phyloP scores from a whole-genome alignment of 257 asterid genomes.

The Solanum pinnatisectum region DNA sequence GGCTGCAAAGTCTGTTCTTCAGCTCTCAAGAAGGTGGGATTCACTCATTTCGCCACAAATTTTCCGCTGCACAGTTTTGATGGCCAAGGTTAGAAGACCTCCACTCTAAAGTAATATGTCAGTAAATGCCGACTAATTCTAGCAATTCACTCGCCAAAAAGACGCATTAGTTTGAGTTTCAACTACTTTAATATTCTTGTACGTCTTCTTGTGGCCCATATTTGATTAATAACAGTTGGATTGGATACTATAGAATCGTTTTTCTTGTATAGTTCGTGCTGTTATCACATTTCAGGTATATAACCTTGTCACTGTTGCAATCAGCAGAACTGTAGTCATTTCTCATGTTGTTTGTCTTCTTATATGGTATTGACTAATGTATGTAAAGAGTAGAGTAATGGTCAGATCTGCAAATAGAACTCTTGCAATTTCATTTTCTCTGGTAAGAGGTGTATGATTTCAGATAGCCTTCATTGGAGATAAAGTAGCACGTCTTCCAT shows the following conservation, averaged over 20 bases:
- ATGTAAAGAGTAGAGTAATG: not conserved
- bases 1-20: slow-evolving; percentile 78
- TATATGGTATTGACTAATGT: not conserved
- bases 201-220: not conserved
- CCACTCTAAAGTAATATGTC: not conserved
- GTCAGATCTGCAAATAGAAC: not conserved
- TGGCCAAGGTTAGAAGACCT: slow-evolving; percentile 52
- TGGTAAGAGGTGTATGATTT: not conserved
- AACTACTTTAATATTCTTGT: not conserved
- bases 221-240: not conserved
- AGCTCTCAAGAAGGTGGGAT: slow-evolving; percentile 93
- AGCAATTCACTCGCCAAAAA: not conserved
- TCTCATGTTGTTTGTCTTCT: not conserved
- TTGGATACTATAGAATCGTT: not conserved
- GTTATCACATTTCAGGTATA: not conserved
- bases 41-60: slow-evolving; percentile 65
- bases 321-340: not conserved
- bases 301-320: not conserved
- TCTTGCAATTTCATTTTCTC: not conserved
- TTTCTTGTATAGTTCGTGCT: not conserved
- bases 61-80: slow-evolving; percentile 52
- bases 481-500: not conserved
- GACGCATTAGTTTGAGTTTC: not conserved
- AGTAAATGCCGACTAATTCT: not conserved
- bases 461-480: not conserved